These are phyloP conservation scores for Monosporascus sp. DNA, from an alignment of 2,329 filamentous ascomycete genomes.

Conservation along the genomic window DNA sequence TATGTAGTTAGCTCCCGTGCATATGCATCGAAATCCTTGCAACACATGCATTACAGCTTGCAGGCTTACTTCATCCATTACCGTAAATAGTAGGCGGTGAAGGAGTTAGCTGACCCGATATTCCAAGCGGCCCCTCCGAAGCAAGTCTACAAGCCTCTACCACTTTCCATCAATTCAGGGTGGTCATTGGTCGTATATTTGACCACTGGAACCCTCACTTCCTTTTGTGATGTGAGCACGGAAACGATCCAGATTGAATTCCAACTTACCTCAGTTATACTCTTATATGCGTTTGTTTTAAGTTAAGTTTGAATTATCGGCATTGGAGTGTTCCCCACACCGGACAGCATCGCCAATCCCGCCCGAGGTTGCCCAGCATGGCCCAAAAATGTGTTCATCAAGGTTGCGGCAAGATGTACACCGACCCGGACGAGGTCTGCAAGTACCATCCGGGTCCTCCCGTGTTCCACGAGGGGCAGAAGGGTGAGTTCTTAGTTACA, in stretches of 20 bases:
- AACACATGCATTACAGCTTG: background rate
- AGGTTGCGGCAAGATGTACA: slow-evolving; percentile 86
- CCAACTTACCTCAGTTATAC: no score
- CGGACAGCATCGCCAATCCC: no score
- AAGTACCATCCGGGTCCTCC: slow-evolving; percentile 90
- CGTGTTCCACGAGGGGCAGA: slow-evolving; percentile 95
- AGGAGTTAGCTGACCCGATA: background rate
- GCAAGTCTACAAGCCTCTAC: background rate
- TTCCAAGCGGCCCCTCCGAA: background rate
- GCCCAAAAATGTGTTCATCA: slow-evolving; percentile 91
- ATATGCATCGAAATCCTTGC: background rate
- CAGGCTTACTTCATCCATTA: background rate
- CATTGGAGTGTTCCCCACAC: no score
- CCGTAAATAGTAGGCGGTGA: background rate
- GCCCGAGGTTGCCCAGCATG: slow-evolving; percentile 38
- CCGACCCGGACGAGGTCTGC: slow-evolving; percentile 77
- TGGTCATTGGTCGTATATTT: background rate
- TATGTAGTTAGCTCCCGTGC: background rate
- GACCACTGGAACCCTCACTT: background rate
- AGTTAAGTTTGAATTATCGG: no score
- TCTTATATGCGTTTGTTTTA: no score
- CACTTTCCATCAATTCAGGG: background rate
- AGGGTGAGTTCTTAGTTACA: slow-evolving; percentile 58
- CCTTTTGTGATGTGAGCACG: no score
- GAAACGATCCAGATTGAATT: no score